phyloP scores from a whole-genome alignment of 1,284 basidiomycete genomes.

The Xanthoconium separans region DNA sequence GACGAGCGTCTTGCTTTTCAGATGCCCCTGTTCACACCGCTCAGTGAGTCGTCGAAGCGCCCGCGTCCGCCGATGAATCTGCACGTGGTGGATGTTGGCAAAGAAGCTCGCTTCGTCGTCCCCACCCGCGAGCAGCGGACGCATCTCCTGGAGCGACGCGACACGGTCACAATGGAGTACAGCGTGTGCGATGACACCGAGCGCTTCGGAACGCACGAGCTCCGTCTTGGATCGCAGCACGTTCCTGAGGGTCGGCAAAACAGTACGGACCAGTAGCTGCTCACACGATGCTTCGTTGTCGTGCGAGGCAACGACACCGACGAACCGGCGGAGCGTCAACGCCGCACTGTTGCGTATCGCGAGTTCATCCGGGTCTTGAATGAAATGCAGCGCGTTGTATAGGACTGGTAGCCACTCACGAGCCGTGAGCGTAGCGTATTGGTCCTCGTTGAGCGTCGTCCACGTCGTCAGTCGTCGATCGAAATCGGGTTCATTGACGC shows the following conservation, averaged over 20 bases:
- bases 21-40: slow-evolving; percentile 65
- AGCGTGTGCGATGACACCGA: slow-evolving; percentile 79
- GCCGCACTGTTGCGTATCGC: slow-evolving; percentile 86
- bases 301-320: slow-evolving; percentile 49
- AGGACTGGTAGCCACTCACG: slow-evolving; percentile 83
- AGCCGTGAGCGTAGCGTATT: slow-evolving; percentile 49
- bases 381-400: slow-evolving; percentile 82
- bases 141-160: slow-evolving; percentile 73
- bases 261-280: slow-evolving; percentile 58
- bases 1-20: slow-evolving; percentile 74
- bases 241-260: slow-evolving; percentile 85
- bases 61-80: slow-evolving; percentile 87
- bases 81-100: slow-evolving; percentile 94
- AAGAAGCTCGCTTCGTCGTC: slow-evolving; percentile 98
- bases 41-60: slow-evolving; percentile 88
- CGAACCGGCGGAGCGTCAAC: slow-evolving; percentile 74
- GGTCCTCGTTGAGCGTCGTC: slow-evolving; percentile 66
- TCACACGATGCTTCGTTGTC: slow-evolving; percentile 32
- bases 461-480: slow-evolving; percentile 84
- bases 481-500: slow-evolving; percentile 93
- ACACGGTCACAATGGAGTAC: slow-evolving; percentile 68
- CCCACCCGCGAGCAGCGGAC: slow-evolving; percentile 78
- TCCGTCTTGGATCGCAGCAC: slow-evolving; percentile 82
- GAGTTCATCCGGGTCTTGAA: slow-evolving; percentile 89
- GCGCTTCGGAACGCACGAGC: slow-evolving; percentile 84